Conservation (phyloP, 306 rosid genomes). For the Citrullus mucosospermus region DNA sequence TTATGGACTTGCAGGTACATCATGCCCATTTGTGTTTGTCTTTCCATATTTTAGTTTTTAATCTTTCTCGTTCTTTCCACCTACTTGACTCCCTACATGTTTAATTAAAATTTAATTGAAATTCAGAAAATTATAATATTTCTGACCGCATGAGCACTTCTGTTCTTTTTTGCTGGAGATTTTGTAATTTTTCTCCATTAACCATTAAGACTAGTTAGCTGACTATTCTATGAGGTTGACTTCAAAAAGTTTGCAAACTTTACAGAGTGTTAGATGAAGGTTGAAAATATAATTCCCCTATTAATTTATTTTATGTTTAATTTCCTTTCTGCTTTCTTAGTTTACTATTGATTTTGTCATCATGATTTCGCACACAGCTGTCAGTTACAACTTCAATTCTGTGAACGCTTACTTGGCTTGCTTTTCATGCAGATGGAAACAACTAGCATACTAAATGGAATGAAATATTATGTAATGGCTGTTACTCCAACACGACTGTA, state of each 20-base stretch:
- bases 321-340: neutral
- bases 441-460: conserved; percentile 54
- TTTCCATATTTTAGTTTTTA: neutral
- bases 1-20: conserved; percentile 74
- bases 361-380: neutral
- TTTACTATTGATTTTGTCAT: neutral
- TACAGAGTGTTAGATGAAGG: neutral
- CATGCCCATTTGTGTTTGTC: conserved; percentile 5
- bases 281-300: neutral
- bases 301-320: neutral
- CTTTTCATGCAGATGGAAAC: conserved; percentile 75
- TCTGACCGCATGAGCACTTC: neutral
- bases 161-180: neutral
- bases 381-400: neutral
- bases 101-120: neutral
- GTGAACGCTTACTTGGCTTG: conserved; percentile 7
- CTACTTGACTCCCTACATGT: neutral
- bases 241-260: neutral
- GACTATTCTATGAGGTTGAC: neutral
- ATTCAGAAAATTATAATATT: neutral
- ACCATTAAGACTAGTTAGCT: neutral
- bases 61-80: neutral
- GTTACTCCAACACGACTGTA: conserved; percentile 89
- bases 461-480: conserved; percentile 89
- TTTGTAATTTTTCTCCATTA: neutral